phyloP scores from a whole-genome alignment of 805 yeast species.

The Blastobotrys muscicola region DNA sequence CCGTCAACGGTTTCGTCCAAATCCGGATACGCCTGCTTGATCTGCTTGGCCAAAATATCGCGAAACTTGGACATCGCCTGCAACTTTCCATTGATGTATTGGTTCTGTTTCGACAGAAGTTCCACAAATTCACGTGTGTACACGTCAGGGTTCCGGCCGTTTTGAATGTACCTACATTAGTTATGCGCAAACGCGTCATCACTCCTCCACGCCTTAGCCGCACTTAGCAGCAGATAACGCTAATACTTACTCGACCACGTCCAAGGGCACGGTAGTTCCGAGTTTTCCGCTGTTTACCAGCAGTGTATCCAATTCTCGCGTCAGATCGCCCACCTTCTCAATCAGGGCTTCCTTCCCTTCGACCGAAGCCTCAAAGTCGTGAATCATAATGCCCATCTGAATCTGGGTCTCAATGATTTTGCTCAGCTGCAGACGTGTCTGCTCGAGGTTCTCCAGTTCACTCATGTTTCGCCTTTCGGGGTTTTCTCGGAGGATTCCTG shows the following conservation, averaged over 20 bases:
- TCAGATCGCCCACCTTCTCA: constrained; percentile 18
- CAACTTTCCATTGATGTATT: constrained; percentile 78
- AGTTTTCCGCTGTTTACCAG: constrained; percentile 8
- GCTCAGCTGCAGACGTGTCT: constrained; percentile 32
- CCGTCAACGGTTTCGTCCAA: constrained; percentile 47
- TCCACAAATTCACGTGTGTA: constrained; percentile 96
- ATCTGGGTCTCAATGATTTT: constrained; percentile 68
- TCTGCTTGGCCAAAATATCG: constrained; percentile 56
- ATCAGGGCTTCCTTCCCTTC: constrained; percentile 58
- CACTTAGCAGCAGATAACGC: no score
- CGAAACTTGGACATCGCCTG: constrained; percentile 55
- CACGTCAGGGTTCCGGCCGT: constrained; percentile 94
- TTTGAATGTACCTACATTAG: constrained; percentile 62
- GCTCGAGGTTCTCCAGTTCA: constrained; percentile 1
- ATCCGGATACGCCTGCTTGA: constrained; percentile 73
- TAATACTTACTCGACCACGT: constrained; percentile 14
- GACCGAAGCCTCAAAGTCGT: constrained; percentile 85
- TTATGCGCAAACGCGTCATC: no score
- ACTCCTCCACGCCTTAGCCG: no score
- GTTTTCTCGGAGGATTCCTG: no score
- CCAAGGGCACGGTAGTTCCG: constrained; percentile 14
- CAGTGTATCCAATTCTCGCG: constrained; percentile 9
- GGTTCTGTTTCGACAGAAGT: constrained; percentile 82
- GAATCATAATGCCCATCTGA: constrained; percentile 84
- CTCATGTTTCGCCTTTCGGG: constrained; percentile 6